Conservation (phyloP, 495 filamentous ascomycete species). For the Ramalina peruviana region DNA sequence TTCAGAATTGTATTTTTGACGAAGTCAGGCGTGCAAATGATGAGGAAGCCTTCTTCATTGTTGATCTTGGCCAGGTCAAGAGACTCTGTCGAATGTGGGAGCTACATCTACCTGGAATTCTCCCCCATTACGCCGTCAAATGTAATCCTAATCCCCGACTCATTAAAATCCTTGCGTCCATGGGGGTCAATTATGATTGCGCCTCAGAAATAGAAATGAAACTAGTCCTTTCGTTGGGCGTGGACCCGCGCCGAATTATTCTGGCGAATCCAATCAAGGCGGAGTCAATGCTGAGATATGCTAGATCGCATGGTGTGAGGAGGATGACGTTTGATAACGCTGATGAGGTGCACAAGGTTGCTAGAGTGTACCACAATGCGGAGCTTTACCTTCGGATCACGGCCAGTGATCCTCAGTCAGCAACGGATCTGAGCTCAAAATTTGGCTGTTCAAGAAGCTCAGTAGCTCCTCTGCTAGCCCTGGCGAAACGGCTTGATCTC, state of each 20-base stretch:
- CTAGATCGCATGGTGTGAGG: conserved; percentile 11
- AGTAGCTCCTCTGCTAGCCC: conserved; percentile 9
- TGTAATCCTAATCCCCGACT: conserved; percentile 23
- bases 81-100: conserved; percentile 9
- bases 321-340: conserved; percentile 25
- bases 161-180: conserved; percentile 14
- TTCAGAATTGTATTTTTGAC: no score
- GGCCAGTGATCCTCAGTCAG: conserved; percentile 16
- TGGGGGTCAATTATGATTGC: conserved; percentile 24
- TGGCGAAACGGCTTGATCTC: conserved; percentile 19
- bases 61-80: conserved; percentile 15
- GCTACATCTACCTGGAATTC: conserved; percentile 10
- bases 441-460: conserved; percentile 20
- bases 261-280: conserved; percentile 26
- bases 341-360: conserved; percentile 24
- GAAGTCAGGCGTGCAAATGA: neutral
- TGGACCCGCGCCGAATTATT: conserved; percentile 21
- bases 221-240: conserved; percentile 17
- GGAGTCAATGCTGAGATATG: conserved; percentile 13
- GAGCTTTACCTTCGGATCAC: conserved; percentile 22
- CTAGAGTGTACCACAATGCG: conserved; percentile 16
- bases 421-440: conserved; percentile 19
- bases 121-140: conserved; percentile 23
- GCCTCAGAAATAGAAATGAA: conserved; percentile 22
- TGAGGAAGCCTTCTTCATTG: conserved; percentile 19